Evolutionary conservation across 2,329 filamentous ascomycete species (phyloP).

Genomic region (Hymenoscyphus occultus): DNA sequence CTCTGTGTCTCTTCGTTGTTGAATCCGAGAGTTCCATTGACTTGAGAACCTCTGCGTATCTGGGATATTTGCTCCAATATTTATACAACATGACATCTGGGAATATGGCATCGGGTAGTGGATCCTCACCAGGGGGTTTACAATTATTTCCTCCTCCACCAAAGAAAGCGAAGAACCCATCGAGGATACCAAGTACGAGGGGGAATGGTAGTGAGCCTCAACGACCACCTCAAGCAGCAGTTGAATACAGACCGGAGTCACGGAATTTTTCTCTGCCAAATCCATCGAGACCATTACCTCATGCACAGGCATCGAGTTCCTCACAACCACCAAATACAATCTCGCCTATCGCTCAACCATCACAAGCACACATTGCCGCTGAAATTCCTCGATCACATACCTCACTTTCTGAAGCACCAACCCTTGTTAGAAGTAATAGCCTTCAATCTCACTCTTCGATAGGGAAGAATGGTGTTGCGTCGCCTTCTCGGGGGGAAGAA

Average conservation of each 20-base stretch:
- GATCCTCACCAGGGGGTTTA: constrained; percentile 29
- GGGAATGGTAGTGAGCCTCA: constrained; percentile 27
- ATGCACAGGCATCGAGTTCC: background rate
- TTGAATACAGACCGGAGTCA: constrained; percentile 26
- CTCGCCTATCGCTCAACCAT: constrained; percentile 27
- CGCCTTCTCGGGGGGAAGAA: constrained; percentile 31
- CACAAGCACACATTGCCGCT: constrained; percentile 28
- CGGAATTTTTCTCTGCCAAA: constrained; percentile 23
- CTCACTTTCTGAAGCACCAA: constrained; percentile 50
- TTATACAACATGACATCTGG: background rate
- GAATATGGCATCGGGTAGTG: constrained; percentile 7
- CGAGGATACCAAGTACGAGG: constrained; percentile 31
- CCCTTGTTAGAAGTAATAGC: constrained; percentile 49
- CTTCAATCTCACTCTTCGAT: constrained; percentile 54
- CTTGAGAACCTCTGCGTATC: constrained; percentile 11
- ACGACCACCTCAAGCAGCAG: constrained; percentile 24
- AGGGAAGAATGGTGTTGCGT: constrained; percentile 46
- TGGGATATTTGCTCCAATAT: constrained; percentile 9
- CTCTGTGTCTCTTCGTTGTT: constrained; percentile 9
- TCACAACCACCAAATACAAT: constrained; percentile 9
- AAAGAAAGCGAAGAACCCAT: constrained; percentile 29
- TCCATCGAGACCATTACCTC: constrained; percentile 16
- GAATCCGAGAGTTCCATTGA: constrained; percentile 6
- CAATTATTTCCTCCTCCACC: constrained; percentile 36
- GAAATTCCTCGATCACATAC: constrained; percentile 46